These are phyloP conservation scores for Lactarius vividus DNA, from an alignment of 768 basidiomycete genomes.

Conservation along the genomic window DNA sequence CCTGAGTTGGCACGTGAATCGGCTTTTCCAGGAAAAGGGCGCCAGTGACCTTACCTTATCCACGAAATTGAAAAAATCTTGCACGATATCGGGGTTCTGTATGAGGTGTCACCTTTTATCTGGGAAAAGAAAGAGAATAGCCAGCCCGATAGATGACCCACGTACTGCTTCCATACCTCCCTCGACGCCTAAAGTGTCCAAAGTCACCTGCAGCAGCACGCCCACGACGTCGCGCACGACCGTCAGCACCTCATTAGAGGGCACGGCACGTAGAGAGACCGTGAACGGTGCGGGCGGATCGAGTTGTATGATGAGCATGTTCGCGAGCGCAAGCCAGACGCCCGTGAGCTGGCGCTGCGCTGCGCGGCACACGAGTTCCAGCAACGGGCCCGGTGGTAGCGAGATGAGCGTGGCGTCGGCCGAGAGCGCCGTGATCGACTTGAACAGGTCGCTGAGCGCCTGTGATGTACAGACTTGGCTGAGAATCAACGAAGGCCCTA, in stretches of 20 bases:
- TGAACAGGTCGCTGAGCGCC: constrained; percentile 81
- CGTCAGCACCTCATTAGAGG: constrained; percentile 52
- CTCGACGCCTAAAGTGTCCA: constrained; percentile 51
- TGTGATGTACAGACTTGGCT: constrained; percentile 31
- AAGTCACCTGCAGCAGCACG: constrained; percentile 55
- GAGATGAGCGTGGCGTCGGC: constrained; percentile 76
- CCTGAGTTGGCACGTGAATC: constrained; percentile 26
- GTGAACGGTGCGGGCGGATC: constrained; percentile 62
- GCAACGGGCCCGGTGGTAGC: constrained; percentile 74
- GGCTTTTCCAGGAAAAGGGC: neutral
- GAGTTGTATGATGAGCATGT: constrained; percentile 77
- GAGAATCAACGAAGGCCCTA: neutral
- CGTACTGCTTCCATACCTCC: constrained; percentile 71
- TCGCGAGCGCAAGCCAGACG: constrained; percentile 81
- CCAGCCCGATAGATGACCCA: constrained; percentile 13
- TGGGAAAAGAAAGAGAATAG: neutral
- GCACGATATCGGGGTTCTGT: constrained; percentile 90
- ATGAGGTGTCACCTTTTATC: neutral
- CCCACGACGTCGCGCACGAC: constrained; percentile 57
- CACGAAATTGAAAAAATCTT: constrained; percentile 82
- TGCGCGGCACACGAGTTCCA: constrained; percentile 75
- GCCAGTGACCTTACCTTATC: constrained; percentile 53
- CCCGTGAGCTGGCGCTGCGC: constrained; percentile 70
- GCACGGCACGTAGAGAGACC: constrained; percentile 48
- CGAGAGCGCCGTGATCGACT: constrained; percentile 80